Evolutionary conservation across 306 rosid genomes (phyloP).

Genomic region (Mimosa pudica): DNA sequence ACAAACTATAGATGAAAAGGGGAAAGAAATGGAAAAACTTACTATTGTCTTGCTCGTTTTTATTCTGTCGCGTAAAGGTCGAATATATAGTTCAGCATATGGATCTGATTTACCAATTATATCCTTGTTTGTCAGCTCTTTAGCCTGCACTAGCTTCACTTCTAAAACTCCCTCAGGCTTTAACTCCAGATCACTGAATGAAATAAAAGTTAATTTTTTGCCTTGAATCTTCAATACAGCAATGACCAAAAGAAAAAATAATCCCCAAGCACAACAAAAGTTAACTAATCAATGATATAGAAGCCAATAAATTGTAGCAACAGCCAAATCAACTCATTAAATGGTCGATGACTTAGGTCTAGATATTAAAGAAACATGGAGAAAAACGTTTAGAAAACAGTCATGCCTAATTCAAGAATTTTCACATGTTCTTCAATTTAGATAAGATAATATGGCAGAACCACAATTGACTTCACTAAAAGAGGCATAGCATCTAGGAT

Average conservation of each 20-base stretch:
- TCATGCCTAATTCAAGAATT: slow-evolving; percentile 24
- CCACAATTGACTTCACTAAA: not conserved
- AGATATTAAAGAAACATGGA: slow-evolving; percentile 14
- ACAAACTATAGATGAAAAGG: slow-evolving; percentile 20
- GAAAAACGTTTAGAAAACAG: not conserved
- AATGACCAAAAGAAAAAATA: slow-evolving; percentile 36
- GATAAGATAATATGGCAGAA: slow-evolving; percentile 13
- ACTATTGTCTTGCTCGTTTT: slow-evolving; percentile 92
- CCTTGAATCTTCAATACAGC: slow-evolving; percentile 22
- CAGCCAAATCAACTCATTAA: slow-evolving; percentile 23
- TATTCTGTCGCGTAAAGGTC: slow-evolving; percentile 81
- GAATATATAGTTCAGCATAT: slow-evolving; percentile 74
- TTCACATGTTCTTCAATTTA: slow-evolving; percentile 2
- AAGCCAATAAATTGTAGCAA: slow-evolving; percentile 15
- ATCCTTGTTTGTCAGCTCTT: slow-evolving; percentile 90
- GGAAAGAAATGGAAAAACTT: slow-evolving; percentile 26
- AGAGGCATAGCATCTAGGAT: slow-evolving; percentile 5
- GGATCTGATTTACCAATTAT: slow-evolving; percentile 97
- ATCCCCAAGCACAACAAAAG: slow-evolving; percentile 15
- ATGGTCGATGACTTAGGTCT: not conserved
- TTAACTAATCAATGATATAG: not conserved
- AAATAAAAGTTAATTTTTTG: slow-evolving; percentile 32
- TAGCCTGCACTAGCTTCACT: slow-evolving; percentile 98
- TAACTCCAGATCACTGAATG: slow-evolving; percentile 84
- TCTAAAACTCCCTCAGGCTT: slow-evolving; percentile 88